Percentiles rank a stretch among this genome's conserved stretches.
phyloP scores from a whole-genome alignment of 805 yeast species.

The Saccharomycopsis guyanensis region DNA sequence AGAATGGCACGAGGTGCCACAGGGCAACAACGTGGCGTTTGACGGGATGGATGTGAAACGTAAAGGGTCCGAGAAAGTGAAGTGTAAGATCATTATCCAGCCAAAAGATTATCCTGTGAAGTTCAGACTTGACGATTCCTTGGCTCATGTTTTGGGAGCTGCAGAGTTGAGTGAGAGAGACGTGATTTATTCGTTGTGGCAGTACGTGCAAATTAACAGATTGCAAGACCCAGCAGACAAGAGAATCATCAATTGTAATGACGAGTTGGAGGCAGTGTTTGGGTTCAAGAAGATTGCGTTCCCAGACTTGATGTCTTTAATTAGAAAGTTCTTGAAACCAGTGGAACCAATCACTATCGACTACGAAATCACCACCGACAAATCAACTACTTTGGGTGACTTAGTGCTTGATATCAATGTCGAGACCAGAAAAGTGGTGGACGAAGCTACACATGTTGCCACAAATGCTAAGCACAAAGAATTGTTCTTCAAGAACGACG shows the following conservation, averaged over 20 bases:
- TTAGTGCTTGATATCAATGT: conserved; percentile 70
- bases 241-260: conserved; percentile 45
- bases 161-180: conserved; percentile 82
- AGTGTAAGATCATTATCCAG: conserved; percentile 69
- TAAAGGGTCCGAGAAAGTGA: conserved; percentile 57
- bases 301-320: conserved; percentile 55
- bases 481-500: conserved; percentile 33
- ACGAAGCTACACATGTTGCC: conserved; percentile 27
- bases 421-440: conserved; percentile 34
- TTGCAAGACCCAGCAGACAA: conserved; percentile 52
- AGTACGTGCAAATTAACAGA: conserved; percentile 63
- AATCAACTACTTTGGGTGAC: conserved; percentile 74
- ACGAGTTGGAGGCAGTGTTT: conserved; percentile 36
- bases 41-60: conserved; percentile 89
- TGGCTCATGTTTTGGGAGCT: conserved; percentile 67
- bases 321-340: conserved; percentile 64
- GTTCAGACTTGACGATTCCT: conserved; percentile 53
- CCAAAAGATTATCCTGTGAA: conserved; percentile 68
- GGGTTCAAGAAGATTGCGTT: conserved; percentile 49
- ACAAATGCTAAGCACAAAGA: conserved; percentile 28
- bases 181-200: conserved; percentile 72
- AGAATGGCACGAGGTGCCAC: conserved; percentile 82
- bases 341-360: conserved; percentile 72
- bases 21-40: conserved; percentile 43
- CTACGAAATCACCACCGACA: conserved; percentile 69